A percentile compares a stretch with the other conserved stretches of the same genome.
Evolutionary conservation across 2,329 filamentous ascomycete genomes (phyloP).

Genomic region (Pleoardoris graminearum): DNA sequence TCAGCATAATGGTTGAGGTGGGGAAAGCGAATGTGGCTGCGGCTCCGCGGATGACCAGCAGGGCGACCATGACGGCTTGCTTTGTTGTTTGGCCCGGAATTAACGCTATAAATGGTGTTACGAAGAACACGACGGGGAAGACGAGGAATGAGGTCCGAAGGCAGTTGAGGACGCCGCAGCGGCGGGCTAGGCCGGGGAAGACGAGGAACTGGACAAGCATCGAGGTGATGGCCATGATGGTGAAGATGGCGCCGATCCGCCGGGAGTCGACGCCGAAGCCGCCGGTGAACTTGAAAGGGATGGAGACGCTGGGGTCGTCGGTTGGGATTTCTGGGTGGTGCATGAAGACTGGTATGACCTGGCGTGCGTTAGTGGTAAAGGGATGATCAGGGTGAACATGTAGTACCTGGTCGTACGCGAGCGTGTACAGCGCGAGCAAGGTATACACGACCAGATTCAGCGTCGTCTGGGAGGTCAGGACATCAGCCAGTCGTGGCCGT

Average conservation of each 20-base stretch:
- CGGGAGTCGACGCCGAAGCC: constrained; percentile 76
- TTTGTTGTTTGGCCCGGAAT: constrained; percentile 56
- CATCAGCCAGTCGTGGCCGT: constrained; percentile 58
- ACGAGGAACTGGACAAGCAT: constrained; percentile 84
- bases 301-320: constrained; percentile 59
- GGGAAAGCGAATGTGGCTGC: constrained; percentile 85
- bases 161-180: constrained; percentile 74
- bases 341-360: constrained; percentile 81
- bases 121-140: constrained; percentile 75
- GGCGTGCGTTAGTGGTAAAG: constrained; percentile 10
- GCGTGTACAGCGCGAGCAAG: constrained; percentile 77
- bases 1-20: constrained; percentile 85
- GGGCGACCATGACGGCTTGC: constrained; percentile 61
- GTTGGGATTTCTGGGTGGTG: constrained; percentile 66
- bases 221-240: constrained; percentile 76
- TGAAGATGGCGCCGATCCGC: constrained; percentile 83
- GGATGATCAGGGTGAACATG: background rate
- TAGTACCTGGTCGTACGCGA: constrained; percentile 75
- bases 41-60: constrained; percentile 76
- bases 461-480: constrained; percentile 73
- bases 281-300: constrained; percentile 80
- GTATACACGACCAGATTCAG: constrained; percentile 79
- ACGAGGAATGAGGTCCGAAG: constrained; percentile 67
- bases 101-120: constrained; percentile 81
- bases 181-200: constrained; percentile 75